Evolutionary conservation across 2,329 filamentous ascomycete genomes (phyloP).

Genomic region (Claviceps sp.): DNA sequence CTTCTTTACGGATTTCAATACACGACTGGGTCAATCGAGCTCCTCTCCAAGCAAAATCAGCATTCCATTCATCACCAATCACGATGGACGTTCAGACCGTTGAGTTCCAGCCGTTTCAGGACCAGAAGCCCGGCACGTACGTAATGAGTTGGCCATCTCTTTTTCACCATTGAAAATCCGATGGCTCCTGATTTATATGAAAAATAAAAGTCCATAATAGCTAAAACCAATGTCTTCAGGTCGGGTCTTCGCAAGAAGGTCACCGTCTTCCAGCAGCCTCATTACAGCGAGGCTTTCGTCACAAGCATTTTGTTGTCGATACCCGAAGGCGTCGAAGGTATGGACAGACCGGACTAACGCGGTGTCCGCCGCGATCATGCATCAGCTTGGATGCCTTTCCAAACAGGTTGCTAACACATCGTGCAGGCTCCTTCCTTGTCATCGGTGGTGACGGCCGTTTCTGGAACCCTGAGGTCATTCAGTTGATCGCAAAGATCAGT

Average conservation of each 20-base stretch:
- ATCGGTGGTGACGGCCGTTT: slow-evolving; percentile 95
- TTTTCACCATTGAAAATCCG: neutral
- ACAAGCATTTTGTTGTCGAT: slow-evolving; percentile 91
- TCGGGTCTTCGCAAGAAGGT: slow-evolving; percentile 99
- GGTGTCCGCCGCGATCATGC: neutral
- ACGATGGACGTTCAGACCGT: slow-evolving; percentile 66
- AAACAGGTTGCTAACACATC: neutral
- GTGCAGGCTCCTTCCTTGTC: slow-evolving; percentile 65
- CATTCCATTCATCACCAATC: neutral
- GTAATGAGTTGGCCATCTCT: slow-evolving; percentile 27
- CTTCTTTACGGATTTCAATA: neutral
- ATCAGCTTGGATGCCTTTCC: neutral
- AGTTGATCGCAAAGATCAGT: slow-evolving; percentile 94
- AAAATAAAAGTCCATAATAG: neutral
- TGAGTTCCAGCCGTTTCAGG: slow-evolving; percentile 70
- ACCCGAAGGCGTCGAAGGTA: slow-evolving; percentile 77
- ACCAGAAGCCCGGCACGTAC: slow-evolving; percentile 99
- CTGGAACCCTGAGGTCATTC: slow-evolving; percentile 94
- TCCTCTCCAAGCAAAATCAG: neutral
- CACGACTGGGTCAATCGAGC: neutral
- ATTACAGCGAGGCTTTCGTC: slow-evolving; percentile 96
- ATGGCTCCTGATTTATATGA: neutral
- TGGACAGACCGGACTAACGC: slow-evolving; percentile 8
- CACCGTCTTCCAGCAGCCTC: slow-evolving; percentile 84
- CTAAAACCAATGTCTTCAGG: slow-evolving; percentile 31